Evolutionary conservation across 306 rosid genomes (phyloP), one percentile per base, ranked within the genome.

Genomic region (Amphicarpaea edgeworthii): DNA sequence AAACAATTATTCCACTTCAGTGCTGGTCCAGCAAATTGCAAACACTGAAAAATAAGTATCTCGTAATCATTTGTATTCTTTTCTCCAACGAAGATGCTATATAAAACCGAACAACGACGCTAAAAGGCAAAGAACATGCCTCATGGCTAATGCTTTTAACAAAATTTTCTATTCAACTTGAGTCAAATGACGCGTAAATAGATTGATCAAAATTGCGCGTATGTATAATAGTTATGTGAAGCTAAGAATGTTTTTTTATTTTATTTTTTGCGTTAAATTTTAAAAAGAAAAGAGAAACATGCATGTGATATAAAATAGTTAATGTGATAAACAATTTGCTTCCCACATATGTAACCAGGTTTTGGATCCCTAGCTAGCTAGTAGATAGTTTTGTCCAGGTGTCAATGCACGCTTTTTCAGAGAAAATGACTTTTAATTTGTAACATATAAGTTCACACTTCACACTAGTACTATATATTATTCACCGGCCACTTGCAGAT

Each of bases 311-410:
- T 47, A 49, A 49, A 49, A n/a, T n/a, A 47, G n/a, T 46, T 46
- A 30, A 30, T 30, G 40, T 34, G 8, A 5, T 5, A 57, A 57
- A 7, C 14, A 57, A 57, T 57, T 46, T 57, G 63, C 37, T 57
- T 23, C 21, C 63, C 16, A 57, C 63, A 24, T 54, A 30, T 34
- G 63, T 54, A 21, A 57, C 37, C 37, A 57, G 16, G 63, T 57
- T 24, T 57, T 57, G 63, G 63, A 21, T 28, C 34, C 63, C 63
- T 11, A 54, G 61, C 30, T 54, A 53, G 16, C 3, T 57, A 19
- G 63, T 54, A 53, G 16, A 11, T 57, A 19, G 63, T 24, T 57
- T 24, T 24, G 63, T 57, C 37, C 16, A 23, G 10, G 16, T 57
- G 63, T 23, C 63, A 57, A 51, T 14, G 28, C 26, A 23, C 37